Evolutionary conservation across 345 rosid genomes (phyloP), one percentile per base, ranked within the genome.

Genomic region (Carallia brachiata): DNA sequence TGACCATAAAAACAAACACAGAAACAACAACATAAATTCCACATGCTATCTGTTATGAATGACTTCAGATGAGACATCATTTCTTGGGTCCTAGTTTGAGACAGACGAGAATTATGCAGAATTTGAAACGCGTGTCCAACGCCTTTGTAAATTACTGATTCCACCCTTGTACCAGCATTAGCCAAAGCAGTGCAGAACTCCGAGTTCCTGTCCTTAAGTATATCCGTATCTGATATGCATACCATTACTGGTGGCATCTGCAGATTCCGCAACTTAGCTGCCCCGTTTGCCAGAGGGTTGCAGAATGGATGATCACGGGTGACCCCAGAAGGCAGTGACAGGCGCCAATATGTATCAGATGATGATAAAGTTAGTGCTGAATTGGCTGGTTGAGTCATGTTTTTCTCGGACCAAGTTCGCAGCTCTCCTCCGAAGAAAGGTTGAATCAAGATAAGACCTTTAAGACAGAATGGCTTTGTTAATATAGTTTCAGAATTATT

Each of bases 111-210:
- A 52, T 77, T 80, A 34, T 79, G 79, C 28, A 88, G 88, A 69
- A 86, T 48, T 62, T 90, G 93, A 77, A 90, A 90, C 56, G 91
- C 93, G 73, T 90, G 93, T 10, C 93, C 93, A 72, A 90, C 93
- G 62, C 93, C 88, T 67, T 77, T 86, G 76, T 86, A 86, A 32
- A 82, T 73, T 17, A 82, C 79, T 7, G 63, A 78, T 73, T 88
- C 90, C 54, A 86, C 88, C 67, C 70, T 82, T 70, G 76, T 90
- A n/a, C 87, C 91, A 36, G 79, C 77, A 65, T 69, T 52, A 69
- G 78, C 75, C 89, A 85, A 77, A 62, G 81, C 70, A 54, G n/a
- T 63, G 72, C 90, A 81, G 65, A 90, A 79, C 28, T 84, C 91
- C 79, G 82, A 9, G 83, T 84, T 83, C 61, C 91, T 72, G 44